These are phyloP conservation scores for Trichosanthes truncata DNA, from an alignment of 306 rosid genomes.

Conservation along the genomic window DNA sequence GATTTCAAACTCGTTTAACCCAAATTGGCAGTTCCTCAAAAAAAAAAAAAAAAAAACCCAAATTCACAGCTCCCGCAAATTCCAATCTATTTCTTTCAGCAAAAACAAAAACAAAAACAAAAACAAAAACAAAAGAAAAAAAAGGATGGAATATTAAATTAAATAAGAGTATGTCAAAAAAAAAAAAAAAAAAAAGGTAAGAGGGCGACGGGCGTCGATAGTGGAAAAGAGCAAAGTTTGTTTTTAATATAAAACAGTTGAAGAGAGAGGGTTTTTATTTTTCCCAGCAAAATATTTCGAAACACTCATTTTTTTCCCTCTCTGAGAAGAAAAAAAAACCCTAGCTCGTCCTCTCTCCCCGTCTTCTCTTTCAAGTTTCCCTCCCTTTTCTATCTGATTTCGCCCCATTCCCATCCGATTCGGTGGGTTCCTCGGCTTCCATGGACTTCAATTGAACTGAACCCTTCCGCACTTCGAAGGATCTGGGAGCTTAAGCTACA, in stretches of 20 bases:
- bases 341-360: not conserved
- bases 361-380: conserved; percentile 10
- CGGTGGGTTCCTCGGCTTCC: conserved; percentile 18
- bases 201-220: not conserved
- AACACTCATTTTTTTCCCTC: conserved; percentile 9
- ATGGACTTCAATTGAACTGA: conserved; percentile 33
- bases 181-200: not conserved
- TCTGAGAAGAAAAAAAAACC: not conserved
- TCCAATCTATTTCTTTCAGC: not conserved
- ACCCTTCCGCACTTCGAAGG: conserved; percentile 22
- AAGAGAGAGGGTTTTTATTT: not conserved
- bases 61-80: not conserved
- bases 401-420: conserved; percentile 15
- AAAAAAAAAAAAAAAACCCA: too few relatives aligned
- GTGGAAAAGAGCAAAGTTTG: not conserved
- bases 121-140: not conserved
- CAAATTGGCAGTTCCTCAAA: not conserved
- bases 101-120: too few relatives aligned
- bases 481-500: conserved; percentile 27
- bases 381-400: conserved; percentile 2
- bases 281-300: not conserved
- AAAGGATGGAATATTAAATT: not conserved
- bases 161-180: not conserved
- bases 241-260: not conserved
- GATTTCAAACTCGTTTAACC: not conserved